Conservation (phyloP, 2,329 filamentous ascomycete genomes). For the Colletotrichum karsti region DNA sequence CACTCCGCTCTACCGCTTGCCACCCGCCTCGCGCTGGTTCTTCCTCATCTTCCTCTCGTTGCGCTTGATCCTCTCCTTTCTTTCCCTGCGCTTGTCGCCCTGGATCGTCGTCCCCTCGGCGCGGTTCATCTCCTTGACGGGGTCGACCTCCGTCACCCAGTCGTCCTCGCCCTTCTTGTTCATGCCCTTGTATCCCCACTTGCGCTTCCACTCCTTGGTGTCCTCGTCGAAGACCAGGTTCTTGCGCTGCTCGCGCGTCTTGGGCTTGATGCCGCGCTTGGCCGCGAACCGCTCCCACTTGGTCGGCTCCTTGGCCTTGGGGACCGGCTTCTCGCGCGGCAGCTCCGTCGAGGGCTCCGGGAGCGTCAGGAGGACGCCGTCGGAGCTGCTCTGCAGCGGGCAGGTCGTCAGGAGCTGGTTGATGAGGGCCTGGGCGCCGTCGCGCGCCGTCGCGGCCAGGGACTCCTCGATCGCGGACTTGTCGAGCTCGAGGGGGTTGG, state of each 20-base stretch:
- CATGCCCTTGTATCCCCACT: slow-evolving; percentile 93
- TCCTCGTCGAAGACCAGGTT: slow-evolving; percentile 86
- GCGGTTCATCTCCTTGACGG: slow-evolving; percentile 71
- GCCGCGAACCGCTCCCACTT: slow-evolving; percentile 97
- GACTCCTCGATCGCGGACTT: slow-evolving; percentile 67
- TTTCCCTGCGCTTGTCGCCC: slow-evolving; percentile 70
- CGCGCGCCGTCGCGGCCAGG: slow-evolving; percentile 79
- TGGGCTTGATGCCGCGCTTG: slow-evolving; percentile 96
- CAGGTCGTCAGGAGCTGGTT: slow-evolving; percentile 95
- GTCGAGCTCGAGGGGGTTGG: slow-evolving; percentile 78
- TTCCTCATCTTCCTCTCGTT: slow-evolving; percentile 76
- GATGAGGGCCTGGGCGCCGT: slow-evolving; percentile 90
- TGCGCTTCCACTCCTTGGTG: slow-evolving; percentile 87
- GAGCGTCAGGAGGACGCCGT: slow-evolving; percentile 81
- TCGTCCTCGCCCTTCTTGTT: slow-evolving; percentile 86
- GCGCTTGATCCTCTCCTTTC: slow-evolving; percentile 74
- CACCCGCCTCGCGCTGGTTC: slow-evolving; percentile 61
- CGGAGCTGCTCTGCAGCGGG: slow-evolving; percentile 74
- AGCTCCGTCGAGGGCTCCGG: slow-evolving; percentile 75
- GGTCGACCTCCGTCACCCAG: slow-evolving; percentile 93
- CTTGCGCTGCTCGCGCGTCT: slow-evolving; percentile 77
- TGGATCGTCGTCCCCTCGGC: slow-evolving; percentile 70
- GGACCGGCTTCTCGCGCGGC: slow-evolving; percentile 92
- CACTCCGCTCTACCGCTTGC: slow-evolving; percentile 32
- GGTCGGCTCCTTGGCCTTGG: slow-evolving; percentile 81